These are phyloP conservation scores for Pyrrhoderma lamaoense DNA, from an alignment of 1,284 basidiomycete genomes.

Conservation along the genomic window DNA sequence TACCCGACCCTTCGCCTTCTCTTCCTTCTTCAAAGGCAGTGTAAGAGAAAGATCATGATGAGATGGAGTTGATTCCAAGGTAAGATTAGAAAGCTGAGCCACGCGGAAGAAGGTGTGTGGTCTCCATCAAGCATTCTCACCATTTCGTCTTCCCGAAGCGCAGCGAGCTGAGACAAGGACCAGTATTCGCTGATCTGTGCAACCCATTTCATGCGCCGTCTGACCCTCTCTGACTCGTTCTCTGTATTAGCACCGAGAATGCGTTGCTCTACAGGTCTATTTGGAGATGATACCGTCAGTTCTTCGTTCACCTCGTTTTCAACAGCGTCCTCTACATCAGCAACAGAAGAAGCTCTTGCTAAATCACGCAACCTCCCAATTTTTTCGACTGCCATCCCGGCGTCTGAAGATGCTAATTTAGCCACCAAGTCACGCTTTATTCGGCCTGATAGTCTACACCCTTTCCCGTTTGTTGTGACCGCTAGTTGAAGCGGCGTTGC, in stretches of 20 bases:
- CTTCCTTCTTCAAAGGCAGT: slow-evolving; percentile 23
- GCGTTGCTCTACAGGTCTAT: slow-evolving; percentile 70
- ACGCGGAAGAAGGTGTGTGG: slow-evolving; percentile 21
- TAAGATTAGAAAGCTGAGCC: too few species aligned
- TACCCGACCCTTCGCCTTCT: slow-evolving; percentile 51
- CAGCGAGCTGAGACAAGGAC: slow-evolving; percentile 73
- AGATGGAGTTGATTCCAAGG: slow-evolving; percentile 10
- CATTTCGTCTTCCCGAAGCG: slow-evolving; percentile 67
- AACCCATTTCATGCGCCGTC: slow-evolving; percentile 79
- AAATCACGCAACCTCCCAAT: slow-evolving; percentile 65
- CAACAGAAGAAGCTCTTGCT: slow-evolving; percentile 38
- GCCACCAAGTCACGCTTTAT: slow-evolving; percentile 80
- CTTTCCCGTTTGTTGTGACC: slow-evolving; percentile 87
- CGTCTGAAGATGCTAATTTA: slow-evolving; percentile 56
- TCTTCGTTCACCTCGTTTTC: slow-evolving; percentile 44
- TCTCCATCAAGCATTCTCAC: slow-evolving; percentile 47
- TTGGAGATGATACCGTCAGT: slow-evolving; percentile 56
- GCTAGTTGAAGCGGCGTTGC: slow-evolving; percentile 74
- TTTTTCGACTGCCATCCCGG: slow-evolving; percentile 74
- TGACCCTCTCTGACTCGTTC: slow-evolving; percentile 42
- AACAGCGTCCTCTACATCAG: slow-evolving; percentile 30
- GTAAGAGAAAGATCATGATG: slow-evolving; percentile 25
- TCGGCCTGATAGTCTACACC: slow-evolving; percentile 80
- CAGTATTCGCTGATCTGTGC: slow-evolving; percentile 93
- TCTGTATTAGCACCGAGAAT: slow-evolving; percentile 31